Percentiles rank a stretch among this genome's conserved stretches.
Conservation (phyloP, 2,329 filamentous ascomycete genomes). For the Curvularia eragrostidis region DNA sequence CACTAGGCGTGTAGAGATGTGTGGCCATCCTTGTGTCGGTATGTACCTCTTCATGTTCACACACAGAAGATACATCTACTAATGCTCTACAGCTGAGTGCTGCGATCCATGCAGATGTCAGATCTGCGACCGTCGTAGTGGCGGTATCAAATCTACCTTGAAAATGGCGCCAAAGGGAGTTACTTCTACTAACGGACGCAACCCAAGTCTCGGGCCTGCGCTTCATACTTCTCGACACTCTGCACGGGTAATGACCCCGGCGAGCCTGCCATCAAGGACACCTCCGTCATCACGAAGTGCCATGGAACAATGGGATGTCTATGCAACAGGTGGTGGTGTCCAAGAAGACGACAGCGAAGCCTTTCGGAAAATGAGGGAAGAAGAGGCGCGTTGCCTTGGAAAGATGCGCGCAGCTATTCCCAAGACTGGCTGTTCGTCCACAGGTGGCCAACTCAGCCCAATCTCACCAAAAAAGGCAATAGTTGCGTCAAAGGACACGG, state of each 20-base stretch:
- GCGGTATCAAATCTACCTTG: conserved; percentile 35
- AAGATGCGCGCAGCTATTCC: conserved; percentile 8
- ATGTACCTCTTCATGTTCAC: not conserved
- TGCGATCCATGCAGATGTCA: conserved; percentile 41
- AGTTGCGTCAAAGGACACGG: conserved; percentile 16
- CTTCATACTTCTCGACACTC: conserved; percentile 8
- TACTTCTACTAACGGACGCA: conserved; percentile 2
- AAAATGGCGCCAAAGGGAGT: conserved; percentile 24
- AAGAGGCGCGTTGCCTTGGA: conserved; percentile 21
- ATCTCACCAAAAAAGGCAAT: conserved; percentile 21
- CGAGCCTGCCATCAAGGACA: not conserved
- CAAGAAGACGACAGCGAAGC: conserved; percentile 31
- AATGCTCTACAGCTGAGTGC: conserved; percentile 26
- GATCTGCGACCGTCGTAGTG: conserved; percentile 33
- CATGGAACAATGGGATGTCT: conserved; percentile 19
- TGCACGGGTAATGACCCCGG: not conserved
- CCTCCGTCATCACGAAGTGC: conserved; percentile 4
- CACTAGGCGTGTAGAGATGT: conserved; percentile 27
- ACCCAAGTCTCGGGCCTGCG: conserved; percentile 9
- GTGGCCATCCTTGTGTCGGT: conserved; percentile 41
- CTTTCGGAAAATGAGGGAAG: conserved; percentile 19
- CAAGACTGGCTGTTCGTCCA: not conserved
- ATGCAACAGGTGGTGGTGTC: conserved; percentile 17
- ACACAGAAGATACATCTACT: not conserved
- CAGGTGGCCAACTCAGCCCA: conserved; percentile 23